Percentiles rank a stretch among this genome's conserved stretches.
Evolutionary conservation across 1,139 yeast species (phyloP).

Genomic region (Yamadazyma taylorii): DNA sequence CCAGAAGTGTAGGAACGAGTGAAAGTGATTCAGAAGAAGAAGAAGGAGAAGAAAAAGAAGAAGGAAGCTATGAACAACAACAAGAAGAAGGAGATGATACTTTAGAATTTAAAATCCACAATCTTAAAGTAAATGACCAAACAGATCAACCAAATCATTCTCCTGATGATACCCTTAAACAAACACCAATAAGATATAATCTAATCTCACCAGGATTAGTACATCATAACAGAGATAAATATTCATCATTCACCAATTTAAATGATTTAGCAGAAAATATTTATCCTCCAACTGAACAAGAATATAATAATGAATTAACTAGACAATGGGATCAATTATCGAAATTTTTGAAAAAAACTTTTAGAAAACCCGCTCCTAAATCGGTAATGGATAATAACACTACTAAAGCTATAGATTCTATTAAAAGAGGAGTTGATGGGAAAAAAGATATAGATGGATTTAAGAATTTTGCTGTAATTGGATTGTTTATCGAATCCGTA

Average conservation of each 20-base stretch:
- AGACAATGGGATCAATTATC: conserved; percentile 67
- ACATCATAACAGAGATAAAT: conserved; percentile 13
- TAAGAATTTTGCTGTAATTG: conserved; percentile 68
- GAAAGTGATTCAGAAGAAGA: conserved; percentile 15
- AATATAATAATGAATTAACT: conserved; percentile 63
- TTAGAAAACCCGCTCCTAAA: conserved; percentile 73
- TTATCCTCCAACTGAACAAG: conserved; percentile 55
- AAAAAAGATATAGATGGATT: conserved; percentile 65
- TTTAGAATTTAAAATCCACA: neutral
- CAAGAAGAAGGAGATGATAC: conserved; percentile 5
- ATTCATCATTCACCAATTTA: conserved; percentile 32
- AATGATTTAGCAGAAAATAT: conserved; percentile 17
- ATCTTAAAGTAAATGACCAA: neutral
- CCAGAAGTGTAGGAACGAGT: conserved; percentile 15
- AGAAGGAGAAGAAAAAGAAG: conserved; percentile 3
- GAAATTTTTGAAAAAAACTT: conserved; percentile 58
- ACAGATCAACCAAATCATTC: too few species aligned
- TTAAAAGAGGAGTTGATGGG: conserved; percentile 83
- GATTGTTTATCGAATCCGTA: conserved; percentile 70
- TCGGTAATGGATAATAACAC: conserved; percentile 56
- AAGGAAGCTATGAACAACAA: too few species aligned
- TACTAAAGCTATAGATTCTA: conserved; percentile 61
- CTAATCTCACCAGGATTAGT: conserved; percentile 30
- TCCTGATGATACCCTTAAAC: too few species aligned
- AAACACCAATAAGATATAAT: conserved; percentile 9